A percentile compares a stretch with the other conserved stretches of the same genome.
phyloP scores from a whole-genome alignment of 1,284 basidiomycete species.

The Ceratobasidium sp. region DNA sequence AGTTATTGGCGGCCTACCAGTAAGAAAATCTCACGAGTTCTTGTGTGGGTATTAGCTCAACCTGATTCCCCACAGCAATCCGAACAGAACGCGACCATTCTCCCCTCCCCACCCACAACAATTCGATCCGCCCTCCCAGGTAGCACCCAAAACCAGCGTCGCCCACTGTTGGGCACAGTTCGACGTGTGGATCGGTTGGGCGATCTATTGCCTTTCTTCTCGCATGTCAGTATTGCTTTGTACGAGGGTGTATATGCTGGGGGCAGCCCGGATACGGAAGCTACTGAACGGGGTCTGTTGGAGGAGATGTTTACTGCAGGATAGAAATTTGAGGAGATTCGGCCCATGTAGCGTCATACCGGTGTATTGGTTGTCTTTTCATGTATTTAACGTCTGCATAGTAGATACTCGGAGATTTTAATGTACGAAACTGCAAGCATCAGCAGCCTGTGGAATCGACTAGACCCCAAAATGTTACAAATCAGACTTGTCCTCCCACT shows the following conservation, averaged over 20 bases:
- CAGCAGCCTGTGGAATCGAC: not conserved
- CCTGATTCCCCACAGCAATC: constrained; percentile 7
- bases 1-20: constrained; percentile 69
- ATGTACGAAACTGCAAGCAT: not conserved
- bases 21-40: constrained; percentile 49
- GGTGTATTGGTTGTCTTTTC: not conserved
- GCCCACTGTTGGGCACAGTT: constrained; percentile 71
- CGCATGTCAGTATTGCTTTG: constrained; percentile 82
- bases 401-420: not conserved
- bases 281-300: constrained; percentile 78
- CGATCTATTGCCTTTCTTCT: constrained; percentile 86
- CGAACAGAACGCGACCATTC: constrained; percentile 23
- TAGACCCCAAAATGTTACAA: not conserved
- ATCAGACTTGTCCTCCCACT: not conserved
- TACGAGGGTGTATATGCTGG: constrained; percentile 89
- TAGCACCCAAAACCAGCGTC: constrained; percentile 57
- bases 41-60: not conserved
- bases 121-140: constrained; percentile 6
- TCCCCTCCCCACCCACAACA: constrained; percentile 7
- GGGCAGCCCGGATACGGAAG: constrained; percentile 68
- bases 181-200: constrained; percentile 79
- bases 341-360: not conserved
- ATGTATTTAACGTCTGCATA: not conserved
- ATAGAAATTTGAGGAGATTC: not conserved
- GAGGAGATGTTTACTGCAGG: constrained; percentile 81